A percentile compares a stretch with the other conserved stretches of the same genome.
Evolutionary conservation across 495 filamentous ascomycete genomes (phyloP).

Genomic region (Mycothermus thermophilus): DNA sequence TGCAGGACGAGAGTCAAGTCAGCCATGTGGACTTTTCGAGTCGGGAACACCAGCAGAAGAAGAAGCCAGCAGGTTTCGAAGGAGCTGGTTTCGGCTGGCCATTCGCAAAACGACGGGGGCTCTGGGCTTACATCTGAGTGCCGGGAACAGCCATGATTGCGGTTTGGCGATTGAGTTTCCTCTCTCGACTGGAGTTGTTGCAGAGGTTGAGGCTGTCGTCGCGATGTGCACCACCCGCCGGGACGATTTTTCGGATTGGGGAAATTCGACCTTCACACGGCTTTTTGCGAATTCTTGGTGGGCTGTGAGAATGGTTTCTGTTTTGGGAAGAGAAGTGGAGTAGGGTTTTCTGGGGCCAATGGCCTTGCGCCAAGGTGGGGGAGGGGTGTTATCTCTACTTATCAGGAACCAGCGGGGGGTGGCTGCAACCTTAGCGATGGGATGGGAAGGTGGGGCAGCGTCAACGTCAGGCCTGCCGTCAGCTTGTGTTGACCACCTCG

Average conservation of each 20-base stretch:
- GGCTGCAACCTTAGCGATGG: neutral
- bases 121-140: constrained; percentile 43
- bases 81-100: too few species aligned
- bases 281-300: constrained; percentile 27
- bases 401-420: neutral
- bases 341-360: constrained; percentile 21
- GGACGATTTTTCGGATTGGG: constrained; percentile 18
- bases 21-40: constrained; percentile 10
- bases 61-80: too few species aligned
- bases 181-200: constrained; percentile 15
- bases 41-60: too few species aligned
- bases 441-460: too few species aligned
- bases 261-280: constrained; percentile 20
- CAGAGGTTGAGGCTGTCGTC: constrained; percentile 18
- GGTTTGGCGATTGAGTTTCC: constrained; percentile 18
- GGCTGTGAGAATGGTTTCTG: constrained; percentile 15
- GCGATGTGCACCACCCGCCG: constrained; percentile 17
- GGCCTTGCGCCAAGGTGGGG: neutral
- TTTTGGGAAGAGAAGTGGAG: constrained; percentile 13
- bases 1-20: constrained; percentile 20
- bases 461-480: constrained; percentile 3
- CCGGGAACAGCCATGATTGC: constrained; percentile 39
- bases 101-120: too few species aligned
- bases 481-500: constrained; percentile 5
- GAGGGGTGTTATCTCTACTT: constrained; percentile 1